Base-by-base conservation (phyloP, 2,329 filamentous ascomycete species). In the Diaporthe sp. region DNA sequence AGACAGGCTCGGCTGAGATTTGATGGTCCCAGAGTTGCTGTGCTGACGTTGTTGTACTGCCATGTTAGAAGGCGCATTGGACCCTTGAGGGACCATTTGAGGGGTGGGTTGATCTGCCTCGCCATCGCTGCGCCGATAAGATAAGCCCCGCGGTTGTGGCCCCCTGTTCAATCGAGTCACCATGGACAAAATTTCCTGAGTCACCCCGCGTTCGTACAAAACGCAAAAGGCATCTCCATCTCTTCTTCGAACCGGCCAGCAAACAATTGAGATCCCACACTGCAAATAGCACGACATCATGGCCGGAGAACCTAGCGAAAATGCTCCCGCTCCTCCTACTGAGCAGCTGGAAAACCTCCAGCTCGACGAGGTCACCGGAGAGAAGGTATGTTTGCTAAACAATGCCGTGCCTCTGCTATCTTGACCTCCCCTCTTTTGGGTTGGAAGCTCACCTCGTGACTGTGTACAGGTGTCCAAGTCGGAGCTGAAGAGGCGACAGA, bases 401-500 rank as follows among this genome's bases (percentile, higher is more conserved):
- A 13, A 1, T 28, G 37, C 46, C 49, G 19, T 34, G 15, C 22
- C 42, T 3, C 22, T 53, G 10, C n/a, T 19, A n/a, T 22, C 31
- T 8, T 39, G n/a, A 46, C 65, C 31, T 7, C 42, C 42, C 39
- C 15, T 17, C 25, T 10, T 51, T 12, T 31, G 17, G 10, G 15
- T 37, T 37, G 34, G 34, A 25, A 39, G 39, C 77, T 78, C 55
- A 78, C 62, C n/a, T n/a, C 46, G 28, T 44, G 10, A 12, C 7
- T 58, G 17, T 17, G 15, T 34, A 42, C 53, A 86, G 85, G 84
- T 94, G 77, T 96, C 94, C 87, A 96, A 96, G 92, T 91, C 92
- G 22, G 93, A 96, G 87, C 89, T 98, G 84, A 99, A 99, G 95
- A 96, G 95, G 88, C 93, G 96, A 82, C 92, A 96, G 88, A 99